Conservation (phyloP, 202 grass and related monocot genomes). For the Panicum hallii region DNA sequence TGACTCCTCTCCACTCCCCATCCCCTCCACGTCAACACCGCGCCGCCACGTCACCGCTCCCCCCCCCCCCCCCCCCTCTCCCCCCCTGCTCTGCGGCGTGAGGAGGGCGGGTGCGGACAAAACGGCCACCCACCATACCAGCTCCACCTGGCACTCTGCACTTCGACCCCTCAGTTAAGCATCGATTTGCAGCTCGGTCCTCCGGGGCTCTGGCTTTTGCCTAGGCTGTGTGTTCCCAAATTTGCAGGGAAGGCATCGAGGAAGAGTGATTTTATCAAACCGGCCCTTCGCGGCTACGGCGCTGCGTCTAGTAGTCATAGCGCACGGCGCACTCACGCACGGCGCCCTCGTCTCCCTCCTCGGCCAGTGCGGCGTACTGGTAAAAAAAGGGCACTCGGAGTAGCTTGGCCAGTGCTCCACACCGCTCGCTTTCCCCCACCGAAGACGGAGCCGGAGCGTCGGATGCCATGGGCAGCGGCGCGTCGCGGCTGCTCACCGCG, state of each 20-base stretch:
- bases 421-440: constrained; percentile 20
- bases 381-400: neutral
- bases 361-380: constrained; percentile 46
- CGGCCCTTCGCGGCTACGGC: neutral
- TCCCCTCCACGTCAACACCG: constrained; percentile 39
- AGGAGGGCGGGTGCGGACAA: constrained; percentile 43
- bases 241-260: neutral
- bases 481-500: constrained; percentile 79
- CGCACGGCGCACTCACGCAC: constrained; percentile 22
- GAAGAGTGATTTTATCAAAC: neutral
- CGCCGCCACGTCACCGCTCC: constrained; percentile 50
- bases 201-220: neutral
- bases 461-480: constrained; percentile 93
- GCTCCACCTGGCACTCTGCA: constrained; percentile 34
- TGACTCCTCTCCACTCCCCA: constrained; percentile 44
- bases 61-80: neutral
- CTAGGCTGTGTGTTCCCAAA: neutral
- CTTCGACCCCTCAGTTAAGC: neutral
- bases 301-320: constrained; percentile 13
- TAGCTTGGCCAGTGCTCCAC: constrained; percentile 34
- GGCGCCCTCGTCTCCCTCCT: constrained; percentile 18
- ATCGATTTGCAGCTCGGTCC: neutral
- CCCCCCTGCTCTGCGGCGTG: constrained; percentile 40
- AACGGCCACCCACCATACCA: constrained; percentile 27
- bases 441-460: constrained; percentile 19